Base-by-base conservation (phyloP, 2,329 filamentous ascomycete genomes). In the Akanthomyces muscarius region DNA sequence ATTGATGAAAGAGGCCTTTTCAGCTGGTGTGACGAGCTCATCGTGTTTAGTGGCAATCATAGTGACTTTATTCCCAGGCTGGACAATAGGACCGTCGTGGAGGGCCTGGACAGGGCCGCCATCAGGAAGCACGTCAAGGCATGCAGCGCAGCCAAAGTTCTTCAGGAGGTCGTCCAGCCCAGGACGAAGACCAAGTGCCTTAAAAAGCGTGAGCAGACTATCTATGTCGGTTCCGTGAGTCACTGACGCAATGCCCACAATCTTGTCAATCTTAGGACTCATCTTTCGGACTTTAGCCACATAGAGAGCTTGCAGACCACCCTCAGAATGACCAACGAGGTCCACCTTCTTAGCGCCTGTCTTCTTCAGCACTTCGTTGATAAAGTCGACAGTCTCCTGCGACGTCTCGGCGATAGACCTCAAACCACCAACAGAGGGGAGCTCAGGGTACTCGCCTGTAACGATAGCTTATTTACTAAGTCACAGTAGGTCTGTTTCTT, bases 271-370 rank as follows among this genome's bases (percentile, higher is more conserved):
- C 44, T 63, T 38, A 13, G 41, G n/a, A 2, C 64, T 56, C 16
- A 67, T 59, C 36, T 62, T 63, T 5, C 23, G n/a, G 44, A 68
- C 64, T 47, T 67, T 68, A 54, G 68, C 30, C 21, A 55, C 63
- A 61, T 68, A 69, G n/a, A 69, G 60, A 6, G 65, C 23, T 47
- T 67, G 67, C 25, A 69, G 62, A n/a, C 56, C 68, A 18, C 68
- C 68, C 53, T 69, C 68, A 25, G 66, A 68, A 53, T 69, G 68
- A 38, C 68, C 68, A 42, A 68, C 64, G 3, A 69, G 42, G 56
- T 69, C 68, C 16, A 69, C 63, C 57, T 67, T 67, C 10, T 41
- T 36, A 13, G 67, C 61, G 5, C 65, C 65, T 6, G 68, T 68
- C 42, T 61, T 61, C 16, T 54, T 4, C 4, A 57, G 38, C 28